phyloP scores from a whole-genome alignment of 495 filamentous ascomycete genomes.

The Talaromyces ruber region DNA sequence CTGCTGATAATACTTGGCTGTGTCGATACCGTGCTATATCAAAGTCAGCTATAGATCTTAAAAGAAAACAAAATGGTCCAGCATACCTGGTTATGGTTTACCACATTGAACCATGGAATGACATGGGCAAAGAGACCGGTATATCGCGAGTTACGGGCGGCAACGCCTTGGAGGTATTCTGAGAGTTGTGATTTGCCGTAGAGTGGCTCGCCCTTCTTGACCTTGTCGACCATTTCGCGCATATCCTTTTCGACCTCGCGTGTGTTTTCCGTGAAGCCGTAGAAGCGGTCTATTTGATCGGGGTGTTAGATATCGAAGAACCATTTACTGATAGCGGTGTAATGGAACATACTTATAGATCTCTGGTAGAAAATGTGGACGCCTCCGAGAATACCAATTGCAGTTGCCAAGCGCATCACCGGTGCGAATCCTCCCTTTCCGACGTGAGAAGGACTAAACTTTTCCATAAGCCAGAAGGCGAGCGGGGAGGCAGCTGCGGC shows the following conservation, averaged over 20 bases:
- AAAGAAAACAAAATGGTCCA: conserved; percentile 8
- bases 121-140: conserved; percentile 71
- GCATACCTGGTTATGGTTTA: conserved; percentile 77
- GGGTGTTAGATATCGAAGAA: background rate
- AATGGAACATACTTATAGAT: conserved; percentile 54
- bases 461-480: conserved; percentile 70
- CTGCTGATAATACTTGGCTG: conserved; percentile 93
- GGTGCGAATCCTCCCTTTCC: conserved; percentile 71
- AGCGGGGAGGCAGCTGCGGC: conserved; percentile 61
- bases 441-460: conserved; percentile 69
- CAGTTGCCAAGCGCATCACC: conserved; percentile 68
- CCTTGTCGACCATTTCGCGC: conserved; percentile 92
- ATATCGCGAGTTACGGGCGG: conserved; percentile 86
- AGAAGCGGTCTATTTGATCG: conserved; percentile 59
- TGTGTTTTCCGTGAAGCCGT: conserved; percentile 84
- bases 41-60: background rate
- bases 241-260: conserved; percentile 94
- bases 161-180: conserved; percentile 88
- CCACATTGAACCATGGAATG: conserved; percentile 94
- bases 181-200: conserved; percentile 74
- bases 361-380: conserved; percentile 74
- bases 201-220: conserved; percentile 84
- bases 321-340: background rate
- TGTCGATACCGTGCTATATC: conserved; percentile 84
- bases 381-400: conserved; percentile 63